Evolutionary conservation across 768 basidiomycete species (phyloP).

Genomic region (Boletus rufocinnamomeus): DNA sequence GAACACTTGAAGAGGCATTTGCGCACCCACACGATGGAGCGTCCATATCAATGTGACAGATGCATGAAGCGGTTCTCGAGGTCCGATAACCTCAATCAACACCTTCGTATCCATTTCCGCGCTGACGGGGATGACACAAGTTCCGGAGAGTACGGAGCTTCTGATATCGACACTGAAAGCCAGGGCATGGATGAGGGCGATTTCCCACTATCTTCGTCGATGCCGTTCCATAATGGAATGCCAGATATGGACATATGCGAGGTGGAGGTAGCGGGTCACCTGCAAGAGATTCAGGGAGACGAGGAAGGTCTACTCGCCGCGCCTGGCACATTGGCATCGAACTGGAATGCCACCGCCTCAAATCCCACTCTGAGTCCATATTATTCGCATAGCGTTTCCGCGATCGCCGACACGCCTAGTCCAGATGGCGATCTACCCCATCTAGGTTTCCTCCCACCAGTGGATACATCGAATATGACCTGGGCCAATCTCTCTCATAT

Average conservation of each 20-base stretch:
- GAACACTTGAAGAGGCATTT: slow-evolving; percentile 90
- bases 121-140: slow-evolving; percentile 33
- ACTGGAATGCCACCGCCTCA: slow-evolving; percentile 16
- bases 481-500: slow-evolving; percentile 26
- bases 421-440: slow-evolving; percentile 23
- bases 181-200: slow-evolving; percentile 39
- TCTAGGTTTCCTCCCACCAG: slow-evolving; percentile 22
- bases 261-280: slow-evolving; percentile 57
- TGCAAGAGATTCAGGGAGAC: slow-evolving; percentile 57
- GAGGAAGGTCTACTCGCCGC: slow-evolving; percentile 55
- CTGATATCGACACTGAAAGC: slow-evolving; percentile 36
- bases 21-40: slow-evolving; percentile 87
- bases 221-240: slow-evolving; percentile 33
- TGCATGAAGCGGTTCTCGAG: slow-evolving; percentile 86
- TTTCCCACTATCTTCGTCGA: slow-evolving; percentile 24
- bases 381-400: slow-evolving; percentile 21
- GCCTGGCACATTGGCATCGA: slow-evolving; percentile 20
- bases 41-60: slow-evolving; percentile 72
- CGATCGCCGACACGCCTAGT: slow-evolving; percentile 20
- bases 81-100: slow-evolving; percentile 88
- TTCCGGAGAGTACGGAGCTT: slow-evolving; percentile 30
- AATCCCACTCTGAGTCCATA: slow-evolving; percentile 26
- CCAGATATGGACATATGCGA: slow-evolving; percentile 59
- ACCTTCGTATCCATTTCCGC: slow-evolving; percentile 71
- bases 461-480: slow-evolving; percentile 28